A percentile compares a stretch with the other conserved stretches of the same genome.
phyloP scores from a whole-genome alignment of 2,329 filamentous ascomycete species.

The Monosporascus sp. region DNA sequence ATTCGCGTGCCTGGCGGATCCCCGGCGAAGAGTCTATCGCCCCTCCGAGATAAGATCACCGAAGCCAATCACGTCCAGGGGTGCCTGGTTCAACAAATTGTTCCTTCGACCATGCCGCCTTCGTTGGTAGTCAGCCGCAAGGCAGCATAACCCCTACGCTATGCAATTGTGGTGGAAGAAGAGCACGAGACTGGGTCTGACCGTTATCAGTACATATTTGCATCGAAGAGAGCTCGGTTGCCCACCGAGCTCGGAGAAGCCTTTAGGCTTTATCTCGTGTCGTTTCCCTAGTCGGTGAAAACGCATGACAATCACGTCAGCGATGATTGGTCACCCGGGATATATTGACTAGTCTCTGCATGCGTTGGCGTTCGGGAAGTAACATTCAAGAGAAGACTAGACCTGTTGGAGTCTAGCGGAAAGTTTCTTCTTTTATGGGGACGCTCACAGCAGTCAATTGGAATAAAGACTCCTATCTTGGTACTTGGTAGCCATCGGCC shows the following conservation, averaged over 20 bases:
- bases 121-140: too few species aligned
- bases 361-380: background rate
- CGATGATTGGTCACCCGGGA: background rate
- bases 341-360: background rate
- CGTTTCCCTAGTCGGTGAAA: background rate
- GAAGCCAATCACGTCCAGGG: background rate
- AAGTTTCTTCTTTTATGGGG: background rate
- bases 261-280: too few species aligned
- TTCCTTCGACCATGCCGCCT: too few species aligned
- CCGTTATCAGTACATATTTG: too few species aligned
- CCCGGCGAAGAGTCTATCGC: background rate
- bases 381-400: background rate
- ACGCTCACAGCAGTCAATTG: background rate
- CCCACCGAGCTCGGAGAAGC: too few species aligned
- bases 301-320: background rate
- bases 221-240: too few species aligned
- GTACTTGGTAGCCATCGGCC: too few species aligned
- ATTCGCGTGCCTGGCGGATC: background rate
- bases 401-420: background rate
- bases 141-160: too few species aligned
- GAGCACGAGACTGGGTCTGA: too few species aligned
- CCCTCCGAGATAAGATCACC: background rate
- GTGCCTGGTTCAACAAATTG: too few species aligned
- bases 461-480: too few species aligned
- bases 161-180: too few species aligned